Base-by-base conservation (phyloP, 208 protist species). In the Leishmania arabica region DNA sequence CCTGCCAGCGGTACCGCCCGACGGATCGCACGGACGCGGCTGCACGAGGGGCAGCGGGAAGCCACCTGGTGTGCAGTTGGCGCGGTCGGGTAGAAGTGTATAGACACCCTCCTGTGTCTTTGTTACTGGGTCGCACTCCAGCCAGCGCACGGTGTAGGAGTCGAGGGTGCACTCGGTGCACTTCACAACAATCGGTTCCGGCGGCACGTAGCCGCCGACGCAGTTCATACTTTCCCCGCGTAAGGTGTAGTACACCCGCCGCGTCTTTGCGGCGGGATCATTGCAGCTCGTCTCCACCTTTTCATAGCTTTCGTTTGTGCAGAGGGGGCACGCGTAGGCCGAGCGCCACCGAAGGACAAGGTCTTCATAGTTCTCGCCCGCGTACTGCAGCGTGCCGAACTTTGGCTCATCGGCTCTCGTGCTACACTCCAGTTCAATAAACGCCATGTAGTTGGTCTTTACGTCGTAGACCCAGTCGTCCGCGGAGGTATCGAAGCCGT, bases 121-220 rank as follows among this genome's bases (percentile, higher is more conserved):
- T 42, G 58, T 40, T 0, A 40, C 21, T 3, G 11, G 3, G 51
- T 82, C 37, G 80, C 53, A 88, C 45, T 27, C 54, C 40, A 27
- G 77, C 80, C 54, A 88, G 62, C 51, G 40, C 40, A 73, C 17
- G 13, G 31, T 70, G 70, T 65, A 87, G 5, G 45, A 15, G 37
- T 84, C 42, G 53, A 31, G 24, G 21, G 31, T 31, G 37, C 79
- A 82, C 31, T 58, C 69, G 1, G 58, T 70, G 72, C 79, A 82
- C 15, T 60, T 34, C 31, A 53, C 11, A 8, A 54, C 40, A 9
- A 42, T 8, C 6, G 62, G 47, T 1, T 15, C 27, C 9, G 79
- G 72, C 21, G 72, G 79, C 62, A 54, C 51, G 62, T 73, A 82
- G 31, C 79, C 72, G 49, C n/a, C 60, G 1, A 37, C 3, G 51